These are phyloP conservation scores for Silene latifolia DNA, from an alignment of 148 eudicot species.

Conservation along the genomic window DNA sequence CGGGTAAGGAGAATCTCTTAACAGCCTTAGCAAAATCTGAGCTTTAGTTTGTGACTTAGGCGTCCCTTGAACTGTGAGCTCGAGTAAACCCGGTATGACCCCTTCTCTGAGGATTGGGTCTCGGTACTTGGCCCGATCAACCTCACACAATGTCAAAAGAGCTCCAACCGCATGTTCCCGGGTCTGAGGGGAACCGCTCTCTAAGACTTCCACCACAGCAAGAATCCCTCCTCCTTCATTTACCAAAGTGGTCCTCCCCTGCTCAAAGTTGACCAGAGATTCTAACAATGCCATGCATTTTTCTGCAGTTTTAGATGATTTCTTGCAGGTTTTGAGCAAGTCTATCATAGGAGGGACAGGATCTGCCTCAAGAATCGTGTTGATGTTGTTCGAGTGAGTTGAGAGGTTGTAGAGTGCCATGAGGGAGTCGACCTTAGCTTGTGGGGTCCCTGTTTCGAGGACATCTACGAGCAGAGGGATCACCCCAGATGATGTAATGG, in stretches of 20 bases:
- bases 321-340: constrained; percentile 68
- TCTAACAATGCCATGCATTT: constrained; percentile 79
- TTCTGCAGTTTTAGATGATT: constrained; percentile 72
- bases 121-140: constrained; percentile 63
- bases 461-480: constrained; percentile 78
- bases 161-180: constrained; percentile 87
- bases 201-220: constrained; percentile 83
- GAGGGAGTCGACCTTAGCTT: constrained; percentile 76
- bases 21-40: constrained; percentile 54
- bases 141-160: constrained; percentile 76
- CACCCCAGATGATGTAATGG: constrained; percentile 63
- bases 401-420: constrained; percentile 94
- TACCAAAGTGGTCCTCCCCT: constrained; percentile 55
- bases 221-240: constrained; percentile 83
- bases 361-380: constrained; percentile 47
- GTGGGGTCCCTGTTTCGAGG: constrained; percentile 51
- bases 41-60: constrained; percentile 72
- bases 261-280: constrained; percentile 58
- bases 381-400: constrained; percentile 49
- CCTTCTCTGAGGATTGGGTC: constrained; percentile 89
- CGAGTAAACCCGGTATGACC: constrained; percentile 89
- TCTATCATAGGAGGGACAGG: constrained; percentile 58
- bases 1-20: constrained; percentile 78
- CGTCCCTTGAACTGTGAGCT: constrained; percentile 92
- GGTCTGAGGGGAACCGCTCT: constrained; percentile 73